phyloP scores from a whole-genome alignment of 2,329 filamentous ascomycete species.

The Aspergillus sp. region DNA sequence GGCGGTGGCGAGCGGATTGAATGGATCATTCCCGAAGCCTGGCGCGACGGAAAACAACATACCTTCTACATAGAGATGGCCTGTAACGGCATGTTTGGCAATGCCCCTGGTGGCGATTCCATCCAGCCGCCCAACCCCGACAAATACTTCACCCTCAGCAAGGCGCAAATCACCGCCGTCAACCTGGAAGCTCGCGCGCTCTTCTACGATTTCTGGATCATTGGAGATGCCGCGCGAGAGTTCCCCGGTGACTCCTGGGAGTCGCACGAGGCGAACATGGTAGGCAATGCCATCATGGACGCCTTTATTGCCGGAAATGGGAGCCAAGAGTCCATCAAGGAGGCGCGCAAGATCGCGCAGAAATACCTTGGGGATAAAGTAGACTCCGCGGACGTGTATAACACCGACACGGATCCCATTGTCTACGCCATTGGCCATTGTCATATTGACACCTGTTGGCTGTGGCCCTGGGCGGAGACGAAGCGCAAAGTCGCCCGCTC shows the following conservation, averaged over 20 bases:
- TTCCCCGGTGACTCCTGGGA: slow-evolving; percentile 87
- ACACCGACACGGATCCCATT: slow-evolving; percentile 68
- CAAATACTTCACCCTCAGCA: slow-evolving; percentile 70
- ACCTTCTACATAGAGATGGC: slow-evolving; percentile 97
- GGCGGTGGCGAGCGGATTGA: slow-evolving; percentile 84
- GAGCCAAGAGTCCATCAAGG: slow-evolving; percentile 69
- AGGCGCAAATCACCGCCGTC: slow-evolving; percentile 83
- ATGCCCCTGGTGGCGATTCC: slow-evolving; percentile 75
- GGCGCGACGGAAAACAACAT: slow-evolving; percentile 82
- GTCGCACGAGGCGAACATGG: slow-evolving; percentile 77
- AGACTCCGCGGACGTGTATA: slow-evolving; percentile 81
- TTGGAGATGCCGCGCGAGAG: slow-evolving; percentile 85
- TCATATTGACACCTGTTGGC: slow-evolving; percentile 97
- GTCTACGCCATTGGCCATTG: slow-evolving; percentile 93
- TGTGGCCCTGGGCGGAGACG: slow-evolving; percentile 98
- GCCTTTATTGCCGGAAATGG: slow-evolving; percentile 76
- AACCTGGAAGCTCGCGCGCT: slow-evolving; percentile 81
- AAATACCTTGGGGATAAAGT: slow-evolving; percentile 78
- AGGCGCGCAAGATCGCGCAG: slow-evolving; percentile 77
- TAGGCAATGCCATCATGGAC: slow-evolving; percentile 87
- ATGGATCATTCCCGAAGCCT: slow-evolving; percentile 82
- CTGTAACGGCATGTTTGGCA: slow-evolving; percentile 98
- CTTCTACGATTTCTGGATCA: slow-evolving; percentile 93
- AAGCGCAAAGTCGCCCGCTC: slow-evolving; percentile 94
- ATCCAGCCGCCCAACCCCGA: slow-evolving; percentile 90